Base-by-base conservation (phyloP, 495 filamentous ascomycete species). In the Hypoxylon fragiforme region DNA sequence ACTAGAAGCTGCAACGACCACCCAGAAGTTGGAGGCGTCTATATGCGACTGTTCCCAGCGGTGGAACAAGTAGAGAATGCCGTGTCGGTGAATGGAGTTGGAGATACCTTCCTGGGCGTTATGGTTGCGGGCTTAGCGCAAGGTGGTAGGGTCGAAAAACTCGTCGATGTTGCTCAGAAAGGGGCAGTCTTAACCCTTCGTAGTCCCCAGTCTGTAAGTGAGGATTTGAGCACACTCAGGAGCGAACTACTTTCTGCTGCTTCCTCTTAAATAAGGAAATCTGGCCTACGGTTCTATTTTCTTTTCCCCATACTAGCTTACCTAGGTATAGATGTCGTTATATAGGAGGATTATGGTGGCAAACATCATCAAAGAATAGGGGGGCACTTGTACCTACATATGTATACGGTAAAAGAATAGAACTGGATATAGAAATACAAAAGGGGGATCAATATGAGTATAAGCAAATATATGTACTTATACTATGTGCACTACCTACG, bases 41-140 rank as follows among this genome's bases (percentile, higher is more conserved):
- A 95, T 60, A 89, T 97, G 84, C 76, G 89, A 31, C 67, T 92
- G 16, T 94, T 90, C 69, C 81, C 86, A 0, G 75, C 87, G 11
- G 79, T 77, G 2, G 84, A 88, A 70, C 65, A 72, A n/a, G 73
- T 96, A 1, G 68, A 78, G 12, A 81, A 90, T 21, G 76, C 95
- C 3, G 85, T 92, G 9, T 92, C 88, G 55, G 94, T 97, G 9
- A 98, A 97, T 66, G 94, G 92, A 0, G 91, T 90, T 0, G 94
- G 94, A 3, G 94, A 98, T 72, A 97, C 94, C 0, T 89, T 97
- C 57, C 73, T 94, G 1, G 94, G 92, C 2, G 86, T 89, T 12
- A 32, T 95, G 24, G 72, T 95, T 16, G 85, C 90, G 1, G 87
- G 88, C 2, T 50, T 82, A 50, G 72, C 77, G 13, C 70, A 70